These are phyloP conservation scores for Saccharomycopsis phalli DNA, from an alignment of 1,139 yeast species.

Conservation along the genomic window DNA sequence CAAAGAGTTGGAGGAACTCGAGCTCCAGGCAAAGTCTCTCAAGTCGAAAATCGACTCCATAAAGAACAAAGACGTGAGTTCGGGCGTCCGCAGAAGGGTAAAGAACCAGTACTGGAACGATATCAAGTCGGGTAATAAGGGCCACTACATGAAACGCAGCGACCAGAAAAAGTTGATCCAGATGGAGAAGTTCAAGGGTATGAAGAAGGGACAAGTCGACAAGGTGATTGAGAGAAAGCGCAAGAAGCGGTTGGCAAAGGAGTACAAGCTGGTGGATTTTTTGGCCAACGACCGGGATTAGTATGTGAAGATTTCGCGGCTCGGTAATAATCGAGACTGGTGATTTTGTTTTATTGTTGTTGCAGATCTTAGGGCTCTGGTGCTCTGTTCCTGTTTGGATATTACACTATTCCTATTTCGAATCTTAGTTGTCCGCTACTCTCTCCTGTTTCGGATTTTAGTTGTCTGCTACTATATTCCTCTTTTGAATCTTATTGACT, in stretches of 20 bases:
- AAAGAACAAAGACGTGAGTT: slow-evolving; percentile 49
- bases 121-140: slow-evolving; percentile 41
- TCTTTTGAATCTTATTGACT: too few species aligned
- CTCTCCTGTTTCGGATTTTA: too few species aligned
- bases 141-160: slow-evolving; percentile 62
- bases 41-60: slow-evolving; percentile 71
- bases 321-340: too few species aligned
- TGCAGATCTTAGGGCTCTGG: too few species aligned
- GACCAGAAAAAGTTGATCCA: slow-evolving; percentile 81
- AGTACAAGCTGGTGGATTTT: slow-evolving; percentile 72
- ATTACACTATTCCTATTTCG: too few species aligned
- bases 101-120: slow-evolving; percentile 40
- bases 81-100: slow-evolving; percentile 36
- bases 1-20: slow-evolving; percentile 46
- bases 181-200: slow-evolving; percentile 76
- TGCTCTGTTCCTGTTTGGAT: too few species aligned
- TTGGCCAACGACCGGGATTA: slow-evolving; percentile 20
- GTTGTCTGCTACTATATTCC: too few species aligned
- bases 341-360: too few species aligned
- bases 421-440: too few species aligned
- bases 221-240: slow-evolving; percentile 89
- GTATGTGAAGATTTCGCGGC: too few species aligned
- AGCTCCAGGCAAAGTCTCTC: slow-evolving; percentile 47
- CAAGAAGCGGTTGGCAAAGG: slow-evolving; percentile 88
- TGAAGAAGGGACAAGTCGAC: slow-evolving; percentile 78